Base-by-base conservation (phyloP, 805 yeast species). In the Yamadazyma kitorensis region DNA sequence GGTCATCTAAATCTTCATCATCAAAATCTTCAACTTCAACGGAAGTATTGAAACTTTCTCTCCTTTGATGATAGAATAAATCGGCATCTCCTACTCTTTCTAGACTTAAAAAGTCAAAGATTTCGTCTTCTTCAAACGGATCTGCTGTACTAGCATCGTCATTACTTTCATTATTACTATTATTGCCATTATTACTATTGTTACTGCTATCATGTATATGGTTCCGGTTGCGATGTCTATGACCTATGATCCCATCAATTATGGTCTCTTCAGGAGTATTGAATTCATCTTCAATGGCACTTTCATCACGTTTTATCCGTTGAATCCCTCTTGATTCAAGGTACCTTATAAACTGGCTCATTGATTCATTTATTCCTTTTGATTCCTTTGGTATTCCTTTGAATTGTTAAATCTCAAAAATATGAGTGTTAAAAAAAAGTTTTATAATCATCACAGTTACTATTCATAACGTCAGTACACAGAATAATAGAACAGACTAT, bases 11-110 rank as follows among this genome's bases (percentile, higher is more conserved):
- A 7, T n/a, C 8, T 6, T 13, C 19, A 5, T 23, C 27, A 20
- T 34, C 28, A 22, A 12, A 16, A 18, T 33, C 18, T 21, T 13
- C 34, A 18, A 11, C 24, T 27, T 26, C 30, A 15, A 10, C 12
- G 3, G 14, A 21, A 1, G 39, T 33, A 18, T 42, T 43, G 33
- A 52, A 49, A 22, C 55, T 50, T 24, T 46, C 52, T 21, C 54
- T 25, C 15, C 55, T 32, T 14, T 48, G 46, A 25, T 36, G 17
- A 37, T 54, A 53, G 31, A 53, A 54, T 14, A 37, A 31, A 39
- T 54, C 59, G 11, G 57, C 54, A 43, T 52, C 57, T 20, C 45
- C 51, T 13, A 39, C 48, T 24, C 45, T 34, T 27, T 49, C 38
- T 11, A 40, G 26, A 14, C 47, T 41, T 17, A 51, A 40, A 30